Conservation (phyloP, 352 stramenopile species). For the Globisporangium abappressorium region DNA sequence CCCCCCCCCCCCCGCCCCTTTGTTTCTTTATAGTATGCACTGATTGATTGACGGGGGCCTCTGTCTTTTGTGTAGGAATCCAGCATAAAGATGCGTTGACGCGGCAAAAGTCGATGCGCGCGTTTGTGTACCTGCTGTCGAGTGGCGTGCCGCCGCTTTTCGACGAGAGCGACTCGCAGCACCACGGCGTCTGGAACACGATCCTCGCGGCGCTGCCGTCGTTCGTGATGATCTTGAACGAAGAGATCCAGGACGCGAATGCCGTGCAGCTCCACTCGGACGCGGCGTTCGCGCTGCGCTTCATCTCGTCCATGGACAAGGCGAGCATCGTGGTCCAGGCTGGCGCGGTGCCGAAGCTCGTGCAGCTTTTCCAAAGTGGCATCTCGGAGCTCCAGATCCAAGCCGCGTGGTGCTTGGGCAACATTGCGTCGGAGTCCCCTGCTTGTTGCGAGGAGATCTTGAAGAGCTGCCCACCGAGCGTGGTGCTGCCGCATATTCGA, state of each 20-base stretch:
- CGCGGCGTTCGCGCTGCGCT: slow-evolving; percentile 81
- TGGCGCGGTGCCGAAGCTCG: slow-evolving; percentile 70
- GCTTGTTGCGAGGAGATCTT: slow-evolving; percentile 76
- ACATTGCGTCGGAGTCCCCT: slow-evolving; percentile 77
- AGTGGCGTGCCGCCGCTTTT: slow-evolving; percentile 84
- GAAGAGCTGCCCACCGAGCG: slow-evolving; percentile 56
- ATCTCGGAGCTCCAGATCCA: slow-evolving; percentile 89
- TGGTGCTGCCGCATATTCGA: slow-evolving; percentile 79
- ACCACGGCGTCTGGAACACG: slow-evolving; percentile 74
- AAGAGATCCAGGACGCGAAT: slow-evolving; percentile 54
- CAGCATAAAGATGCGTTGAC: slow-evolving; percentile 72
- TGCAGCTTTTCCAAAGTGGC: slow-evolving; percentile 81
- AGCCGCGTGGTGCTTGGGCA: slow-evolving; percentile 82
- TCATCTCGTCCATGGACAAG: slow-evolving; percentile 90
- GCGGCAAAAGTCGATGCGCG: slow-evolving; percentile 81
- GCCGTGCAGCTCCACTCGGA: slow-evolving; percentile 82
- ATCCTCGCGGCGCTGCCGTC: slow-evolving; percentile 77
- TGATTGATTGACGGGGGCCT: not conserved
- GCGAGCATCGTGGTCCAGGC: slow-evolving; percentile 65
- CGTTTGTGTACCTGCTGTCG: slow-evolving; percentile 85
- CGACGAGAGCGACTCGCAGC: slow-evolving; percentile 80
- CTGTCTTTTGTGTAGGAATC: slow-evolving; percentile 37
- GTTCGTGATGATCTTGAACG: slow-evolving; percentile 78
- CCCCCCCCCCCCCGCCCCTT: not conserved
- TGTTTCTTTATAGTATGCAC: not conserved